Evolutionary conservation across 768 basidiomycete genomes (phyloP), one percentile per base, ranked within the genome.

Genomic region (Termitomyces sp.): DNA sequence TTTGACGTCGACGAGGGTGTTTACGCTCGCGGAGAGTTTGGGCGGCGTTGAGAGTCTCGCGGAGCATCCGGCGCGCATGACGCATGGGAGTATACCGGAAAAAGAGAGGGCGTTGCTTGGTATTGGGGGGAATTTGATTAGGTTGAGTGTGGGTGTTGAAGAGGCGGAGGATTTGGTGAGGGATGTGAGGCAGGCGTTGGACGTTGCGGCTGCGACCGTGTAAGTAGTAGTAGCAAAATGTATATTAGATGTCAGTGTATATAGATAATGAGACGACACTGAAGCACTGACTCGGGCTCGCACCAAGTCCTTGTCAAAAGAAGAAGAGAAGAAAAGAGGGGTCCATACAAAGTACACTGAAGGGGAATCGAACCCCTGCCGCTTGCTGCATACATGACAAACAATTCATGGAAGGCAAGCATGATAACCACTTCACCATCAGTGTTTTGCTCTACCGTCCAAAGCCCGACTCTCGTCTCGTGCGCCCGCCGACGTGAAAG

Each of bases 11-110:
- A 78, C 85, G 4, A 70, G 82, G 27, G 67, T 95, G 34, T 94
- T 95, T 66, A 80, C 86, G 25, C 77, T 98, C 12, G 95, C 95
- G 0, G 95, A 95, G 79, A 86, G 84, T 25, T 73, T 98, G 5
- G 96, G 96, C 1, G 96, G 95, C 0, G 92, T 97, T 5, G 96
- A 98, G 79, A 89, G 86, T 69, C 73, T 98, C 34, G 90, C 90
- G 0, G 95, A 98, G 70, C 79, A 90, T 44, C 95, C 95, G 0
- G 84, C 86, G 43, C 75, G 77, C 71, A 97, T 97, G 95, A 96
- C 93, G 8, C 95, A 97, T 69, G 86, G 83, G 2, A 82, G 82
- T 49, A 84, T 92, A 47, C 87, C 91, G 0, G 78, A 80, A 25
- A 83, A 71, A 1, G 88, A 91, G 70, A 76, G 92, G 11, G 82